Percentiles rank a stretch among this genome's conserved stretches.
Conservation (phyloP, 331 rosid genomes). For the Malus hybrid region DNA sequence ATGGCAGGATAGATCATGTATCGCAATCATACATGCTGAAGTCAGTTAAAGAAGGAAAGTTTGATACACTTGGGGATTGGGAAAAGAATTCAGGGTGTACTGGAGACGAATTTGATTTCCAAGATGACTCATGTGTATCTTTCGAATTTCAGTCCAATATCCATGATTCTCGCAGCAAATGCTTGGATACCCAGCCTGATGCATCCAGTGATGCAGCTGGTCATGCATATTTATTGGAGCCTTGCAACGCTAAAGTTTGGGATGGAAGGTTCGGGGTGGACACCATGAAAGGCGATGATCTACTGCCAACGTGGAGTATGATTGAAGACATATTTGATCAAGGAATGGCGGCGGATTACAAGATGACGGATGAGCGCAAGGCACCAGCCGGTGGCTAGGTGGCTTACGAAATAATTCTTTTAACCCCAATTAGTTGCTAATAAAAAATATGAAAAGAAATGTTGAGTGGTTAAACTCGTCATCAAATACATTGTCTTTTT, state of each 20-base stretch:
- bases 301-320: conserved; percentile 48
- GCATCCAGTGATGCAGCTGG: conserved; percentile 14
- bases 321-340: conserved; percentile 46
- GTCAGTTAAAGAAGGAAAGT: conserved; percentile 12
- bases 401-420: neutral
- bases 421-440: neutral
- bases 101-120: conserved; percentile 18
- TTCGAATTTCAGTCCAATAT: conserved; percentile 31
- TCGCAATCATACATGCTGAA: neutral
- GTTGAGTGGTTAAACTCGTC: no score
- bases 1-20: conserved; percentile 11
- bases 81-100: conserved; percentile 15
- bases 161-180: conserved; percentile 9
- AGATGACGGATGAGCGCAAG: conserved; percentile 18
- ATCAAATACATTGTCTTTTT: no score
- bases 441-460: neutral
- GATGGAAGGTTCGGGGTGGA: conserved; percentile 23
- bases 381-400: conserved; percentile 12
- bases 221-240: conserved; percentile 29
- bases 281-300: conserved; percentile 28
- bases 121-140: conserved; percentile 54
- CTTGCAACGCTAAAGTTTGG: conserved; percentile 41
- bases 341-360: conserved; percentile 20
- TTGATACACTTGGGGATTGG: conserved; percentile 7
- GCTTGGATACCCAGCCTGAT: conserved; percentile 15